Evolutionary conservation across 352 stramenopile genomes (phyloP).

Genomic region (Elongisporangium undulatum): DNA sequence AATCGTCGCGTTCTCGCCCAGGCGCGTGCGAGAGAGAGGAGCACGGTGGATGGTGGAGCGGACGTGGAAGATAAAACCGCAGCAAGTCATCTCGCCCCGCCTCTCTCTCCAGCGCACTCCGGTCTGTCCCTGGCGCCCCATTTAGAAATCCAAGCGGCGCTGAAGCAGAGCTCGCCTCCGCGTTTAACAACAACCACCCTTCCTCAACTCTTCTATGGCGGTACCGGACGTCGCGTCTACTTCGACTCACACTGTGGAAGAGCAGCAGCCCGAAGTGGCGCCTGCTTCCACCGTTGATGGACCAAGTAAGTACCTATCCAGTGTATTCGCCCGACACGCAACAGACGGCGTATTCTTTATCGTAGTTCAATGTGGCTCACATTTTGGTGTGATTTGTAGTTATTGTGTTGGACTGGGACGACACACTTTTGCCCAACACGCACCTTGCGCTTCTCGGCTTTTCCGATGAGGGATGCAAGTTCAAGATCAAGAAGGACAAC

Average conservation of each 20-base stretch:
- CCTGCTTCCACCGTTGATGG: background rate
- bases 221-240: background rate
- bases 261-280: background rate
- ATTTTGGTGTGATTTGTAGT: slow-evolving; percentile 21
- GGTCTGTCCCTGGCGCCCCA: background rate
- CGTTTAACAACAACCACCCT: background rate
- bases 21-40: background rate
- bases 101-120: background rate
- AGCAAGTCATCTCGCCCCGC: background rate
- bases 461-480: slow-evolving; percentile 37
- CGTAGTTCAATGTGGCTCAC: background rate
- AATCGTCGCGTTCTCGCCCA: background rate
- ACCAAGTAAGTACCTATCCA: background rate
- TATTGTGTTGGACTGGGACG: slow-evolving; percentile 80
- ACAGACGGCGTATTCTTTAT: background rate
- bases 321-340: background rate
- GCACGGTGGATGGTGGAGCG: background rate
- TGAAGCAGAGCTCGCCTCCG: background rate
- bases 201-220: background rate
- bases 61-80: background rate
- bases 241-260: background rate
- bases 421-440: slow-evolving; percentile 76
- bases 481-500: slow-evolving; percentile 32
- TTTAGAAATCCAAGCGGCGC: background rate
- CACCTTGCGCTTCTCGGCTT: slow-evolving; percentile 62